Conservation (phyloP, 495 filamentous ascomycete species). For the Hypoxylon lenormandii region DNA sequence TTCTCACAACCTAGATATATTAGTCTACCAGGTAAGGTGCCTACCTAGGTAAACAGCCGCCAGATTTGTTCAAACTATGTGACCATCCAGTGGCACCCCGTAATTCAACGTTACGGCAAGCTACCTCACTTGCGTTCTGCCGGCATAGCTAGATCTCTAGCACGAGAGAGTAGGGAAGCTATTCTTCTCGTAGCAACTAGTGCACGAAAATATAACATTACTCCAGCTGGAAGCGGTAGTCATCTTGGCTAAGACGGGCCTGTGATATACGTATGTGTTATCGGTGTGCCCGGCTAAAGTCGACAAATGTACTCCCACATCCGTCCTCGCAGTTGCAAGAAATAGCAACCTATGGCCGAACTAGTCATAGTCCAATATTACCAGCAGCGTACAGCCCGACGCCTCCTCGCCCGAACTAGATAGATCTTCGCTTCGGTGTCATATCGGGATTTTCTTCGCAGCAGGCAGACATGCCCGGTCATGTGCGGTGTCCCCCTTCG, state of each 20-base stretch:
- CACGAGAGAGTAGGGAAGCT: constrained; percentile 4
- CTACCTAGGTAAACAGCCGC: constrained; percentile 3
- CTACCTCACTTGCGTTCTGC: constrained; percentile 2
- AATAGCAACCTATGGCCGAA: constrained; percentile 3
- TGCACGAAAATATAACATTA: constrained; percentile 11
- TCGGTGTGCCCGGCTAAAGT: constrained; percentile 40
- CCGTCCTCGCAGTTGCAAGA: constrained; percentile 26
- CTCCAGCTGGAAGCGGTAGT: constrained; percentile 9
- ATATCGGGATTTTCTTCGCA: constrained; percentile 36
- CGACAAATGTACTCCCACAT: constrained; percentile 20
- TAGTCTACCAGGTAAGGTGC: background rate
- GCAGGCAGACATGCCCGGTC: constrained; percentile 34
- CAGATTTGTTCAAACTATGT: background rate
- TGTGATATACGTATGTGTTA: constrained; percentile 18
- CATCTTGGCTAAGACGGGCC: constrained; percentile 20
- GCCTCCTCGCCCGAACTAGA: constrained; percentile 4
- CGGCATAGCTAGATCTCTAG: constrained; percentile 11
- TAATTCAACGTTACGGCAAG: too few species aligned
- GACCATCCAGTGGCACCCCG: too few species aligned
- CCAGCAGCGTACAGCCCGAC: constrained; percentile 11
- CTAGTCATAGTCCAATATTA: constrained; percentile 4
- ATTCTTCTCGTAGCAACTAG: constrained; percentile 23
- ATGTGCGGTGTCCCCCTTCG: constrained; percentile 34
- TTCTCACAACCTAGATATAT: too few species aligned
- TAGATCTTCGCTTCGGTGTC: constrained; percentile 30